Percentiles rank a stretch among this genome's conserved stretches.
Evolutionary conservation across 805 yeast genomes (phyloP).

Genomic region (Ogataea naganishii): DNA sequence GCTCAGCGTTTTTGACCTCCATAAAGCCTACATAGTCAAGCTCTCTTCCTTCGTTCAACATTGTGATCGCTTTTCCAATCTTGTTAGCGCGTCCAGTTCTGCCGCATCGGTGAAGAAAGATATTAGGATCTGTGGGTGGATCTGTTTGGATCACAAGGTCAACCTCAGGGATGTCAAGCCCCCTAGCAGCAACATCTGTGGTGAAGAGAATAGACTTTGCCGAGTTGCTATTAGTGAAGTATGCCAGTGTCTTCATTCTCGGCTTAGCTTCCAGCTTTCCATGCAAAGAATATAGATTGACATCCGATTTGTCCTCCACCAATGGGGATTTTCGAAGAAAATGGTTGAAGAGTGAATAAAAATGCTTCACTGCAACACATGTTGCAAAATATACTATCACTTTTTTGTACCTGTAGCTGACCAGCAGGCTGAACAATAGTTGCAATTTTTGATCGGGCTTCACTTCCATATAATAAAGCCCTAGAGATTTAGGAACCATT

Average conservation of each 20-base stretch:
- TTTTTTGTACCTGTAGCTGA: conserved; percentile 54
- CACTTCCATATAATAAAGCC: conserved; percentile 50
- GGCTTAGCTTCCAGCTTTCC: conserved; percentile 84
- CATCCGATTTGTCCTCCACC: conserved; percentile 7
- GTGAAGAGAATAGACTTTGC: conserved; percentile 65
- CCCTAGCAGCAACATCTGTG: conserved; percentile 98
- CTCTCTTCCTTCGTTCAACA: conserved; percentile 70
- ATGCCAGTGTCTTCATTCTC: conserved; percentile 61
- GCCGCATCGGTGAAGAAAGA: conserved; percentile 90
- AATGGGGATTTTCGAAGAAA: conserved; percentile 23
- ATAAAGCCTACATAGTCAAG: conserved; percentile 75
- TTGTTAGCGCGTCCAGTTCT: conserved; percentile 91
- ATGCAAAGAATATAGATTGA: conserved; percentile 64
- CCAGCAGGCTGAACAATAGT: conserved; percentile 42
- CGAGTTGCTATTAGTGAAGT: conserved; percentile 41
- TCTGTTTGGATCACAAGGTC: conserved; percentile 91
- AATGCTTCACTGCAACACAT: conserved; percentile 73
- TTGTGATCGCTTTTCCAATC: conserved; percentile 68
- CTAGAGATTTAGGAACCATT: conserved; percentile 54
- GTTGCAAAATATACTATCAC: conserved; percentile 91
- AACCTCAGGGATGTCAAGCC: conserved; percentile 91
- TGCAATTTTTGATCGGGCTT: conserved; percentile 57
- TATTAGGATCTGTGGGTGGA: conserved; percentile 89
- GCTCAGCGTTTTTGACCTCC: conserved; percentile 55
- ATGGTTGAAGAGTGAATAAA: conserved; percentile 46